Evolutionary conservation across 1,284 basidiomycete genomes (phyloP).

Genomic region (Ceratobasidium sp.): DNA sequence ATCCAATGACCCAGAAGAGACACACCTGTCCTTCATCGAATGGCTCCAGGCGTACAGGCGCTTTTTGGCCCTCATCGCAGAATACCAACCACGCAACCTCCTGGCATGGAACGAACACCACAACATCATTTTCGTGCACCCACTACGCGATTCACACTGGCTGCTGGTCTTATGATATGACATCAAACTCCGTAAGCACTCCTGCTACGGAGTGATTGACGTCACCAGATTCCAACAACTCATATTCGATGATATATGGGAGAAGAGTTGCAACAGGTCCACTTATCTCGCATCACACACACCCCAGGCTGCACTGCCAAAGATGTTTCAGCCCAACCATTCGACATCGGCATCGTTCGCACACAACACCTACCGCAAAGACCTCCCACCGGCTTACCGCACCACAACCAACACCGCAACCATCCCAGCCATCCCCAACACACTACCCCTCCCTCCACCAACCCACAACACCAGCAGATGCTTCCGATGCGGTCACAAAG

Average conservation of each 20-base stretch:
- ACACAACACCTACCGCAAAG: no score
- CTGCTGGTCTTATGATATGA: not conserved
- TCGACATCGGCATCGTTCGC: no score
- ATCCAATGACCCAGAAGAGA: no score
- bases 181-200: not conserved
- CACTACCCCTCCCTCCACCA: no score
- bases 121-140: not conserved
- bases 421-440: no score
- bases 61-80: not conserved
- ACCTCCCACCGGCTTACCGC: no score
- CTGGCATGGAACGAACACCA: no score
- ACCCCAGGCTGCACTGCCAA: not conserved
- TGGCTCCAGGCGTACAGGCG: not conserved
- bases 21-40: not conserved
- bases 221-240: not conserved
- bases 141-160: not conserved
- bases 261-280: not conserved
- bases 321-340: no score
- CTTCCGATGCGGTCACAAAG: slow-evolving; percentile 5
- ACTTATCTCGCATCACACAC: not conserved
- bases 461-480: not conserved
- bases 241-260: not conserved
- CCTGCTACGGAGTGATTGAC: not conserved
- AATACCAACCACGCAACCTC: not conserved
- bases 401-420: no score